Conservation (phyloP, 139 green algal genomes). For the Volvox reticuliferus region DNA sequence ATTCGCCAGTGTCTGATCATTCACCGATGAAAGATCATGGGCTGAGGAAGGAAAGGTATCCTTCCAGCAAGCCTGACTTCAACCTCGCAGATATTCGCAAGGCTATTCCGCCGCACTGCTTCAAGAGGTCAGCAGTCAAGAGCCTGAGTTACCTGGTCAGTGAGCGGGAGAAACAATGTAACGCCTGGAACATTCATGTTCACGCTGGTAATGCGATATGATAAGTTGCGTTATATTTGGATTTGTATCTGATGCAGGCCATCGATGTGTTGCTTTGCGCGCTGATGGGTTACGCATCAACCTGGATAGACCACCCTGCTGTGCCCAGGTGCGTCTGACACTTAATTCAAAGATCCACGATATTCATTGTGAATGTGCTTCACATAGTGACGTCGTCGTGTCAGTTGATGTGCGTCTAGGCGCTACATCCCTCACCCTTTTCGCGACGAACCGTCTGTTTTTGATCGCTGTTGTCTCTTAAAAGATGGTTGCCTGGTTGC, state of each 20-base stretch:
- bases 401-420: too few species aligned
- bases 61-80: slow-evolving; percentile 68
- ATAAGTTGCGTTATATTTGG: too few species aligned
- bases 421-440: too few species aligned
- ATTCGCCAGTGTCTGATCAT: background rate
- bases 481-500: too few species aligned
- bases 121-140: slow-evolving; percentile 69
- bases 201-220: too few species aligned
- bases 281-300: slow-evolving; percentile 22
- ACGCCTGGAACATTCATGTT: too few species aligned
- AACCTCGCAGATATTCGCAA: slow-evolving; percentile 77
- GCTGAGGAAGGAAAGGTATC: slow-evolving; percentile 11
- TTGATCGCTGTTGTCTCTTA: too few species aligned
- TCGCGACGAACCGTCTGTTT: too few species aligned
- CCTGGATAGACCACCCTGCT: slow-evolving; percentile 23
- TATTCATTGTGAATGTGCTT: too few species aligned
- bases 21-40: background rate
- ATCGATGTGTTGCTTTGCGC: slow-evolving; percentile 66
- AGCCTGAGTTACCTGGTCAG: slow-evolving; percentile 76
- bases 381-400: too few species aligned
- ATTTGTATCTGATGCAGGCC: background rate
- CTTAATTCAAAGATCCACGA: too few species aligned
- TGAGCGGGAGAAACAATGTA: background rate
- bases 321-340: slow-evolving; percentile 24
- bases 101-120: slow-evolving; percentile 91